Evolutionary conservation across 768 basidiomycete species (phyloP).

Genomic region (Phlegmacium glaucopus): DNA sequence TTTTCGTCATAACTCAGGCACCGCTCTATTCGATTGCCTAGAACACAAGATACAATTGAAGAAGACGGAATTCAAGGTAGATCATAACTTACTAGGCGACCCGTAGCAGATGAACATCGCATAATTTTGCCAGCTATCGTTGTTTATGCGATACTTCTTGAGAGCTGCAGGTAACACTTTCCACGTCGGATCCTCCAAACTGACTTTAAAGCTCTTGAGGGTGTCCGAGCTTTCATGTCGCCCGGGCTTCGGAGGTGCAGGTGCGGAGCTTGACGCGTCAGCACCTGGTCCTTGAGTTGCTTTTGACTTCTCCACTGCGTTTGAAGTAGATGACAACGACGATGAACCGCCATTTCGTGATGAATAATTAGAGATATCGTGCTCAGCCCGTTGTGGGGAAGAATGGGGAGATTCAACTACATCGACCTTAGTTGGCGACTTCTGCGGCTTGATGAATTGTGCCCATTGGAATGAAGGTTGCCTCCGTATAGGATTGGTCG

Average conservation of each 20-base stretch:
- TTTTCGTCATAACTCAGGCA: conserved; percentile 98
- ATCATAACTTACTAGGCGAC: conserved; percentile 62
- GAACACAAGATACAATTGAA: background rate
- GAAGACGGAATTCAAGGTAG: background rate
- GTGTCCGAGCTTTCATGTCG: conserved; percentile 72
- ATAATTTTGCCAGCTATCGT: conserved; percentile 98
- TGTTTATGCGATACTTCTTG: conserved; percentile 98
- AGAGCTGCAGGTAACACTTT: conserved; percentile 97
- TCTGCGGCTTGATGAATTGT: conserved; percentile 68
- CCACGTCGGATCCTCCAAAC: conserved; percentile 96
- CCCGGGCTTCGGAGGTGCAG: conserved; percentile 39
- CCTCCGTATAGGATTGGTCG: conserved; percentile 49
- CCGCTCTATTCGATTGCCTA: conserved; percentile 81
- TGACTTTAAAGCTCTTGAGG: conserved; percentile 95
- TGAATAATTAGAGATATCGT: conserved; percentile 48
- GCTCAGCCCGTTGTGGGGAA: conserved; percentile 76
- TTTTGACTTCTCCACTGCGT: conserved; percentile 30
- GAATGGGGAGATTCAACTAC: conserved; percentile 69
- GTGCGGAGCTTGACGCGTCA: conserved; percentile 30
- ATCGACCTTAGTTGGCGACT: conserved; percentile 78
- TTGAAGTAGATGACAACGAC: conserved; percentile 17
- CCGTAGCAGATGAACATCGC: conserved; percentile 99
- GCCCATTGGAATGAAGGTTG: conserved; percentile 92
- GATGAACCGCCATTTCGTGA: conserved; percentile 31
- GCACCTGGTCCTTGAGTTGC: conserved; percentile 27